Conservation (phyloP, 768 basidiomycete species). For the Termitomyces sp. region DNA sequence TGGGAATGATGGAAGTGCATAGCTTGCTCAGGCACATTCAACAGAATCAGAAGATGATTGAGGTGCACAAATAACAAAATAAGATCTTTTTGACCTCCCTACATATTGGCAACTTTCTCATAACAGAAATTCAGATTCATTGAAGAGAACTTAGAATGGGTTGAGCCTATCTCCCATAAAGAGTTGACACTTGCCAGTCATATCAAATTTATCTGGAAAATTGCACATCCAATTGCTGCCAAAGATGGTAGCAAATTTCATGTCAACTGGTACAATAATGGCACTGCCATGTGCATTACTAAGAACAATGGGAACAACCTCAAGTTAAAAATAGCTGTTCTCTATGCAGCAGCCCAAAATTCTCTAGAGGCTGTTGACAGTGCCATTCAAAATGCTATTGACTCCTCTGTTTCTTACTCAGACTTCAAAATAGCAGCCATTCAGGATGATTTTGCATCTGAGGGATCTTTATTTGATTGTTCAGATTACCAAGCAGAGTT, state of each 20-base stretch:
- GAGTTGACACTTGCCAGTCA: no score
- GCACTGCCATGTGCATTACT: background rate
- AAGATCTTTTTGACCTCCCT: no score
- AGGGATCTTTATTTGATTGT: background rate
- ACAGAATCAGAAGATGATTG: background rate
- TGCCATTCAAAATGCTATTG: background rate
- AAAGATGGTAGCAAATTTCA: no score
- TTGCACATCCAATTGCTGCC: no score
- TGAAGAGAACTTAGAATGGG: no score
- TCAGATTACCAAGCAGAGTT: background rate
- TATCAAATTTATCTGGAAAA: no score
- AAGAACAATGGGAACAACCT: background rate
- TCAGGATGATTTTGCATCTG: background rate
- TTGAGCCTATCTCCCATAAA: no score
- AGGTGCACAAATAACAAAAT: background rate
- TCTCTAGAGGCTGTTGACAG: background rate
- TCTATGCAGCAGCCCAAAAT: background rate
- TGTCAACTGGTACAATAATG: background rate
- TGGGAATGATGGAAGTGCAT: background rate
- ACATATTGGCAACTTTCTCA: no score
- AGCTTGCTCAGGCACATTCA: background rate
- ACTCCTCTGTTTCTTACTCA: background rate
- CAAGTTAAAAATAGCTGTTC: background rate
- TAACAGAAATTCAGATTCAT: no score
- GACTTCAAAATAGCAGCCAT: background rate